Conservation (phyloP, 768 basidiomycete species). For the Lactarius evosmus region DNA sequence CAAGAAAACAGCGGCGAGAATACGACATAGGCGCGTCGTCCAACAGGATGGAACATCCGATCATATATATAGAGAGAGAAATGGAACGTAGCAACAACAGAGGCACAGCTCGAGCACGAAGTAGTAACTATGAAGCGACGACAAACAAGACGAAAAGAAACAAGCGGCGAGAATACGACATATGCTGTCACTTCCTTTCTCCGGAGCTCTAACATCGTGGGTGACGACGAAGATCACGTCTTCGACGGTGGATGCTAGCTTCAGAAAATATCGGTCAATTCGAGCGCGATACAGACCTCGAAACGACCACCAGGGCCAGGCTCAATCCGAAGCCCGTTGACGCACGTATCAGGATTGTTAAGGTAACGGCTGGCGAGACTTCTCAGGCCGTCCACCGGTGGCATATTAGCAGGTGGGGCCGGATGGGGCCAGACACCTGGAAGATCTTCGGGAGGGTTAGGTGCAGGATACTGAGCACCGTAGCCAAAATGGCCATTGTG, state of each 20-base stretch:
- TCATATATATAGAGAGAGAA: too few species aligned
- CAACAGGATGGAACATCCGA: too few species aligned
- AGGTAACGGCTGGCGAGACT: not conserved
- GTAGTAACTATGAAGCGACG: not conserved
- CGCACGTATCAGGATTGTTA: not conserved
- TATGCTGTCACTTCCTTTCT: not conserved
- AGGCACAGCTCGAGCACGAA: not conserved
- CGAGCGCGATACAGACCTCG: conserved; percentile 7
- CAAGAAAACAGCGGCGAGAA: too few species aligned
- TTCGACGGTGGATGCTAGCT: not conserved
- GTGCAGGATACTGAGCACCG: not conserved
- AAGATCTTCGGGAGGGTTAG: not conserved
- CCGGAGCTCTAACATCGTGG: not conserved
- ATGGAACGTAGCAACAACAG: too few species aligned
- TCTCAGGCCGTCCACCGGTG: not conserved
- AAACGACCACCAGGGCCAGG: not conserved
- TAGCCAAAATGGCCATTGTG: not conserved
- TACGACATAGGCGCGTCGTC: too few species aligned
- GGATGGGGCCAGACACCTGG: not conserved
- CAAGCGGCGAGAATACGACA: not conserved
- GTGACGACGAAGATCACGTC: not conserved
- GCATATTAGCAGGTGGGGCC: not conserved
- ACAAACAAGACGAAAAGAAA: not conserved
- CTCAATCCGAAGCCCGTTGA: conserved; percentile 1
- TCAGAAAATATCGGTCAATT: not conserved